Percentiles rank a stretch among this genome's conserved stretches.
phyloP scores from a whole-genome alignment of 345 rosid genomes.

The Reutealis trisperma region DNA sequence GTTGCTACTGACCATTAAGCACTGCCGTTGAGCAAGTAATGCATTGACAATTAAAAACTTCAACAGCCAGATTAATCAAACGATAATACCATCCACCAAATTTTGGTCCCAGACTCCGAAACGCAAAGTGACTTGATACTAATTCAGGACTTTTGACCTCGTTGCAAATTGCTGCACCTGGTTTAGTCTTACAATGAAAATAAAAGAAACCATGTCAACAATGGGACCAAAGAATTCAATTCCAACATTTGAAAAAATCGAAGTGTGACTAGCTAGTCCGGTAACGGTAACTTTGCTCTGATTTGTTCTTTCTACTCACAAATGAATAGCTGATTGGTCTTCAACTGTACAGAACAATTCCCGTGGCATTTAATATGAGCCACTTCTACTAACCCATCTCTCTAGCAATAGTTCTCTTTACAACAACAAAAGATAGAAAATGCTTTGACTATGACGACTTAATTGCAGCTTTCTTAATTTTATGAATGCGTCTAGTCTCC shows the following conservation, averaged over 20 bases:
- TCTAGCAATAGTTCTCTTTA: slow-evolving; percentile 3
- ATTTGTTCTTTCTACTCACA: background rate
- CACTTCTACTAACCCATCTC: slow-evolving; percentile 15
- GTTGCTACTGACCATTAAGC: too few species aligned
- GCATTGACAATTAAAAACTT: background rate
- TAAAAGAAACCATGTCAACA: background rate
- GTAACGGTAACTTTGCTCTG: background rate
- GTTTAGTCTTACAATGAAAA: background rate
- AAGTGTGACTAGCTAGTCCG: background rate
- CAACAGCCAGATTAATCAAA: background rate
- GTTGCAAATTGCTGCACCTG: background rate
- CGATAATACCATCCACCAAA: too few species aligned
- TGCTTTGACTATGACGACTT: background rate
- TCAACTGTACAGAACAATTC: slow-evolving; percentile 34
- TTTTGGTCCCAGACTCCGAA: background rate
- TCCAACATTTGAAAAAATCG: background rate
- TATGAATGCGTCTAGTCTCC: background rate
- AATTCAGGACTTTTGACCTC: background rate
- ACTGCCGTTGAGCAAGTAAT: too few species aligned
- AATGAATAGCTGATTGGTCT: background rate
- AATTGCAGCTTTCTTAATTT: background rate
- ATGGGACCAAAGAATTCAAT: slow-evolving; percentile 10
- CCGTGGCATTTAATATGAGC: slow-evolving; percentile 24
- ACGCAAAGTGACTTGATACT: too few species aligned
- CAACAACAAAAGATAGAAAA: slow-evolving; percentile 11